Conservation (phyloP, 148 eudicot genomes). For the Limonium bicolor region DNA sequence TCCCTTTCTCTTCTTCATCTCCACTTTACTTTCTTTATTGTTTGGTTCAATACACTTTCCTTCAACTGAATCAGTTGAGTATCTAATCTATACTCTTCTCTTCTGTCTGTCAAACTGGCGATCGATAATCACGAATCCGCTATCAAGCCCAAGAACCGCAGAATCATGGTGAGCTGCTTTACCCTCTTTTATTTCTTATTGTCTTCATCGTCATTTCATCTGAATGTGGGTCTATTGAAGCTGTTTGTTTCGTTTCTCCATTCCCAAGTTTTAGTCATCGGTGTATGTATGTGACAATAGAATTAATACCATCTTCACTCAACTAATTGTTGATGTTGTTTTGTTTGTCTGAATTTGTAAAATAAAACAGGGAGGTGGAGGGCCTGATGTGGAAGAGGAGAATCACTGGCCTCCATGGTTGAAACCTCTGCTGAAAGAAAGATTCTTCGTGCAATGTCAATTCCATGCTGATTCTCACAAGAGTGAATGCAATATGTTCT, state of each 20-base stretch:
- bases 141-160: slow-evolving; percentile 66
- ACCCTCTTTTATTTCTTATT: not conserved
- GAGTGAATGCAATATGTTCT: slow-evolving; percentile 90
- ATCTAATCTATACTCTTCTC: slow-evolving; percentile 7
- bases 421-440: slow-evolving; percentile 42
- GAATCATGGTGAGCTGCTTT: slow-evolving; percentile 46
- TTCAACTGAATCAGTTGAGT: slow-evolving; percentile 3
- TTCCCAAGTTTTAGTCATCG: not conserved
- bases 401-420: slow-evolving; percentile 79
- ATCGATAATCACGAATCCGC: slow-evolving; percentile 52
- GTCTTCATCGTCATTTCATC: not conserved
- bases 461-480: slow-evolving; percentile 71
- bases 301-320: no score
- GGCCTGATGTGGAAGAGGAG: slow-evolving; percentile 55
- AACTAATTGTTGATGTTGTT: not conserved
- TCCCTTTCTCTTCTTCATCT: not conserved
- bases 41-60: not conserved
- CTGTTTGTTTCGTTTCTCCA: not conserved
- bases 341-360: not conserved
- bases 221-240: no score
- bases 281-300: no score
- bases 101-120: slow-evolving; percentile 47
- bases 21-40: no score
- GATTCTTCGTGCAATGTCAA: slow-evolving; percentile 63
- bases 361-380: slow-evolving; percentile 7